These are phyloP conservation scores for Alisma plantagoaquatica DNA, from an alignment of 106 monocot genomes.

Conservation along the genomic window DNA sequence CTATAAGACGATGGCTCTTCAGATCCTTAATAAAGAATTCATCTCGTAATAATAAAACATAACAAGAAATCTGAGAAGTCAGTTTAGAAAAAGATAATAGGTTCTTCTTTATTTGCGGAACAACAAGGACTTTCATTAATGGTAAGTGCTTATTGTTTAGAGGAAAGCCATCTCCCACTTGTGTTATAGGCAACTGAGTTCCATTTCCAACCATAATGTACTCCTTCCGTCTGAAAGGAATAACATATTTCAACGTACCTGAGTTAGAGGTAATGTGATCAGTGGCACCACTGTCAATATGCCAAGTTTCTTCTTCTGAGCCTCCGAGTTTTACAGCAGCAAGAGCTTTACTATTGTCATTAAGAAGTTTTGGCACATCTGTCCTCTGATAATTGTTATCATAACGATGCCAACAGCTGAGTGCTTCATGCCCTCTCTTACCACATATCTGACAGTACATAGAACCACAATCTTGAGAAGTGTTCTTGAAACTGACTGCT, in stretches of 20 bases:
- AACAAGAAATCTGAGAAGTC: no score
- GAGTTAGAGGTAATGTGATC: neutral
- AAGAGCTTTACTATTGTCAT: neutral
- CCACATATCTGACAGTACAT: no score
- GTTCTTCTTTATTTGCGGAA: neutral
- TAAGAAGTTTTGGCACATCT: neutral
- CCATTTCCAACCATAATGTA: neutral
- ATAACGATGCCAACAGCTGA: no score
- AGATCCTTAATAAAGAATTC: neutral
- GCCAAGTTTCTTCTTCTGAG: no score
- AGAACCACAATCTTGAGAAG: no score
- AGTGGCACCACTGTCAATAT: neutral
- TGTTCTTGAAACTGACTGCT: no score
- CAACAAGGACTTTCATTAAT: neutral
- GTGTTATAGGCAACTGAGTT: no score
- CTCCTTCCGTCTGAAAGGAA: no score
- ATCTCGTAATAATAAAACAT: no score
- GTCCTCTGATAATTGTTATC: neutral
- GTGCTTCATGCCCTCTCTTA: no score
- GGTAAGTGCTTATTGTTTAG: neutral
- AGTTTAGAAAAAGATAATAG: neutral
- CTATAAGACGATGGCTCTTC: neutral
- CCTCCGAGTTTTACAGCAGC: no score
- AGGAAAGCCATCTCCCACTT: neutral
- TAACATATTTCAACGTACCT: no score